Percentiles rank a stretch among this genome's conserved stretches.
phyloP scores from a whole-genome alignment of 2,329 filamentous ascomycete species.

The Cladorrhinum sp. region DNA sequence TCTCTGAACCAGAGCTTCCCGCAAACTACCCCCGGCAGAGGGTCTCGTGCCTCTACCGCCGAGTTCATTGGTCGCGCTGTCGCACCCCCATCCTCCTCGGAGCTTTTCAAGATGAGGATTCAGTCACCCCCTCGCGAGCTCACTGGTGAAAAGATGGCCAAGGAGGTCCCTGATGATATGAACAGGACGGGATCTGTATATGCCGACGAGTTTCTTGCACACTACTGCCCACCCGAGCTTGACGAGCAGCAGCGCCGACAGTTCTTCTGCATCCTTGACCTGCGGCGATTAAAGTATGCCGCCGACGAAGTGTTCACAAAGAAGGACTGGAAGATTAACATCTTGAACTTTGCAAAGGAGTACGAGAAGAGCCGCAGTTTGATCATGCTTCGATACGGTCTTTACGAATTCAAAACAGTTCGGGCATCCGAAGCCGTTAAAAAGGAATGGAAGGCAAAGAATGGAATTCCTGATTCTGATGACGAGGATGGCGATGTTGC shows the following conservation, averaged over 20 bases:
- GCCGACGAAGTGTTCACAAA: conserved; percentile 58
- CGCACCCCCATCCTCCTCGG: conserved; percentile 47
- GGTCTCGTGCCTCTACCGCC: conserved; percentile 43
- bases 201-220: conserved; percentile 56
- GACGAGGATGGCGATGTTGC: conserved; percentile 39
- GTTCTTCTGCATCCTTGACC: conserved; percentile 62
- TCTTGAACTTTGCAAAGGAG: conserved; percentile 61
- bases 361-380: conserved; percentile 62
- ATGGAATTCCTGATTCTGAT: conserved; percentile 51
- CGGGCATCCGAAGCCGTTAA: conserved; percentile 57
- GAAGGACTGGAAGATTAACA: conserved; percentile 62
- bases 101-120: conserved; percentile 59
- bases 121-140: conserved; percentile 55
- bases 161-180: conserved; percentile 52
- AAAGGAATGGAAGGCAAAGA: conserved; percentile 56
- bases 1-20: conserved; percentile 49
- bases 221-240: conserved; percentile 56
- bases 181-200: conserved; percentile 55
- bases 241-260: conserved; percentile 59
- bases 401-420: conserved; percentile 62
- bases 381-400: conserved; percentile 59
- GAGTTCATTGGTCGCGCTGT: conserved; percentile 48
- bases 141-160: conserved; percentile 53
- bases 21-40: conserved; percentile 44
- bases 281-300: conserved; percentile 59